Base-by-base conservation (phyloP, 2,329 filamentous ascomycete genomes). In the Phialophora chinensis region DNA sequence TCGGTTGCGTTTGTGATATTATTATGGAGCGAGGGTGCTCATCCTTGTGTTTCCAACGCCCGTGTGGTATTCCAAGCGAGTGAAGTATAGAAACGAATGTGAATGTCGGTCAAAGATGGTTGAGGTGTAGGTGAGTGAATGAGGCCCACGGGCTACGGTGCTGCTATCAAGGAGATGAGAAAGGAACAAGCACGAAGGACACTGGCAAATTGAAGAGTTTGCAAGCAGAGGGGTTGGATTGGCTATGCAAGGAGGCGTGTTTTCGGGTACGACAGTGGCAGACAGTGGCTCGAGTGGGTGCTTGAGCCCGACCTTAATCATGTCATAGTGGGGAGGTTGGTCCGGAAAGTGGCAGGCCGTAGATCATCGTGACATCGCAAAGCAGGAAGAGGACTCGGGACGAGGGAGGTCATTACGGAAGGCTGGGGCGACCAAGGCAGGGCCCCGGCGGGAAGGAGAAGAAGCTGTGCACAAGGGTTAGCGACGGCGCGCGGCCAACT, bases 241-340 rank as follows among this genome's bases (percentile, higher is more conserved):
- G 47, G 59, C 31, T 27, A 17, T 52, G 12, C 44, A 50, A 42
- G 59, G 59, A 33, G 55, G 44, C 44, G 55, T 64, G 58, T 44
- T 60, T 38, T 47, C 25, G 44, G 49, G 44, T 27, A 38, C 11
- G 25, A 42, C 58, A 29, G 11, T 23, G 23, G 20, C 11, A 25
- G 33, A 25, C 35, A 27, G 49, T 33, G 49, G 59, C 11, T 31
- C 17, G 50, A 17, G 59, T 33, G 49, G 59, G n/a, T 31, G 29
- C 49, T 33, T 49, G 27, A 27, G 27, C 35, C 31, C 57, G 57
- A 60, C 59, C 49, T 61, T 61, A 55, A 61, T 61, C 59, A 61
- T 61, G 59, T 61, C 59, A 61, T 60, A 53, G 59, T 61, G 59
- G 59, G 38, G 59, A 35, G 59, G 59, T 38, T 61, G 47, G 59